Evolutionary conservation across 352 stramenopile genomes (phyloP).

Genomic region (Phytophthora sp.): DNA sequence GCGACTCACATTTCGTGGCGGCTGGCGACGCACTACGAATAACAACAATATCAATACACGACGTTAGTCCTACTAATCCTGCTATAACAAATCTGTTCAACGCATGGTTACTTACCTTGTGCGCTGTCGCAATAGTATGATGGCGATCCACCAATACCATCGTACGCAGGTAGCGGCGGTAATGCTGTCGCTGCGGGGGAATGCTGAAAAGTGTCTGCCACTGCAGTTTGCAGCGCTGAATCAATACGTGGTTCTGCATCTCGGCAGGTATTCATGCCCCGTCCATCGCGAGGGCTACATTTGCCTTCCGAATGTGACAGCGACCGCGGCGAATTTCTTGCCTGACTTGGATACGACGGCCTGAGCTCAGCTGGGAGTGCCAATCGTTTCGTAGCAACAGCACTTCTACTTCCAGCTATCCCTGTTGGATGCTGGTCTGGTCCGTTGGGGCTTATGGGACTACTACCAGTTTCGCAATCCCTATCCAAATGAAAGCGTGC

Average conservation of each 20-base stretch:
- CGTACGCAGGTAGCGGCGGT: slow-evolving; percentile 79
- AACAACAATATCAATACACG: slow-evolving; percentile 9
- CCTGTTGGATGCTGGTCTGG: slow-evolving; percentile 1
- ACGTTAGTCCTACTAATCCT: slow-evolving; percentile 12
- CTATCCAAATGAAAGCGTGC: slow-evolving; percentile 2
- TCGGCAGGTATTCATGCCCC: neutral
- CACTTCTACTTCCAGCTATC: neutral
- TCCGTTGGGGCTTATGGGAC: slow-evolving; percentile 6
- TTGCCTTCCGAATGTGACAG: slow-evolving; percentile 4
- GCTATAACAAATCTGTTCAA: slow-evolving; percentile 1
- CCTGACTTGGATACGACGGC: slow-evolving; percentile 10
- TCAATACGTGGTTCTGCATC: slow-evolving; percentile 1
- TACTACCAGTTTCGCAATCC: neutral
- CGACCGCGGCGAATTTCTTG: neutral
- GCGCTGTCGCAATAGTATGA: slow-evolving; percentile 76
- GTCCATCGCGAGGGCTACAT: neutral
- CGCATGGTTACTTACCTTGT: slow-evolving; percentile 36
- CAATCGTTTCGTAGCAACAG: slow-evolving; percentile 10
- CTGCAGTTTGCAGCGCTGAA: slow-evolving; percentile 3
- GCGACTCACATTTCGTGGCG: neutral
- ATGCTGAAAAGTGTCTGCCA: slow-evolving; percentile 14
- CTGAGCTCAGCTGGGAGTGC: slow-evolving; percentile 26
- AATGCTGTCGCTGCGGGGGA: slow-evolving; percentile 34
- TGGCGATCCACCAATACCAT: slow-evolving; percentile 78
- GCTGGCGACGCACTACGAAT: slow-evolving; percentile 24